These are phyloP conservation scores for Phyllosticta paracitricarpa DNA, from an alignment of 2,329 filamentous ascomycete species.

Conservation along the genomic window DNA sequence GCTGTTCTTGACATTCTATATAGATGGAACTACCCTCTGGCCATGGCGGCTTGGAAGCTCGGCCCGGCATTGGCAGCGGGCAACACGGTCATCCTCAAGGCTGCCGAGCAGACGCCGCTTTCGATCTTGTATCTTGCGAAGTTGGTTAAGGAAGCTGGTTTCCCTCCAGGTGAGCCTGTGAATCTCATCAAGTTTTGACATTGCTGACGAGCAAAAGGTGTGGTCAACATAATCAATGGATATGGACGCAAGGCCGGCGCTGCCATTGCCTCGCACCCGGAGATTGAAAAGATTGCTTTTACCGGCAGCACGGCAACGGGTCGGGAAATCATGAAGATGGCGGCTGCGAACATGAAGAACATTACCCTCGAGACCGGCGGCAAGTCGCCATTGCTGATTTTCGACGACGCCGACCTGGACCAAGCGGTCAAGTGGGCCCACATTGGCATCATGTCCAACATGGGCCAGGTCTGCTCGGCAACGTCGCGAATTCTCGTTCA, in stretches of 20 bases:
- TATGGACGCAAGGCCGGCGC: slow-evolving; percentile 48
- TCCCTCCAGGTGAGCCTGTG: slow-evolving; percentile 36
- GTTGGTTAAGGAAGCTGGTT: slow-evolving; percentile 34
- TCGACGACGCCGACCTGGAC: slow-evolving; percentile 41
- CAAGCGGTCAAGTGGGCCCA: slow-evolving; percentile 30
- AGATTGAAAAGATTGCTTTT: slow-evolving; percentile 53
- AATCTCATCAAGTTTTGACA: background rate
- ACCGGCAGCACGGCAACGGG: slow-evolving; percentile 52
- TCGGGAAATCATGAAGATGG: slow-evolving; percentile 48
- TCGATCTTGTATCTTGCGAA: slow-evolving; percentile 49
- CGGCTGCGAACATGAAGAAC: slow-evolving; percentile 47
- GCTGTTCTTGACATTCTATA: background rate
- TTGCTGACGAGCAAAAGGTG: slow-evolving; percentile 30
- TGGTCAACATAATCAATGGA: slow-evolving; percentile 50
- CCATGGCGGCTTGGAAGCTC: slow-evolving; percentile 44
- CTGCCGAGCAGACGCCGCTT: slow-evolving; percentile 48
- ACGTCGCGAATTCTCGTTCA: slow-evolving; percentile 52
- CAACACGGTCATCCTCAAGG: slow-evolving; percentile 47
- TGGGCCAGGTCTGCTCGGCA: slow-evolving; percentile 38
- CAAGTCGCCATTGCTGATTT: slow-evolving; percentile 51
- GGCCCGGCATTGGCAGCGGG: slow-evolving; percentile 47
- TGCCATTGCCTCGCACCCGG: slow-evolving; percentile 47
- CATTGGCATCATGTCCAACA: slow-evolving; percentile 42
- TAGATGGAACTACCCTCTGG: slow-evolving; percentile 41
- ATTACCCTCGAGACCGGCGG: slow-evolving; percentile 53